Evolutionary conservation across 78 protist genomes (phyloP).

Genomic region (Pelomyxa schiedti): DNA sequence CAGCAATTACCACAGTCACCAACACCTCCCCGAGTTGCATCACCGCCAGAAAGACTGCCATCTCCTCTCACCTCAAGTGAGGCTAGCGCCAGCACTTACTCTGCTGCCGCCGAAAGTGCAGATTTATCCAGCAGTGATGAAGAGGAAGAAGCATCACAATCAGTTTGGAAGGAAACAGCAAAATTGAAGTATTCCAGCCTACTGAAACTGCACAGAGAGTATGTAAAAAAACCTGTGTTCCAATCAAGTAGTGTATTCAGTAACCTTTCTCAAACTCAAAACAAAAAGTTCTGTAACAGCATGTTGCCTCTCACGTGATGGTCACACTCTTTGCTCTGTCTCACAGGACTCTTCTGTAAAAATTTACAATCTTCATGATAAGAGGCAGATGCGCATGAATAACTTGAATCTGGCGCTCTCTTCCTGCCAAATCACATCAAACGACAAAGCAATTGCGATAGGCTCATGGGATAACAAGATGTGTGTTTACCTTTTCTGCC

Average conservation of each 20-base stretch:
- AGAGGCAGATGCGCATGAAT: conserved; percentile 44
- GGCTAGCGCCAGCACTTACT: too few relatives aligned
- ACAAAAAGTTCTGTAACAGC: conserved; percentile 22
- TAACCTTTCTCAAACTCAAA: too few relatives aligned
- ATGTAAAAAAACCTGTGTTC: not conserved
- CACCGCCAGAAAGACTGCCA: not conserved
- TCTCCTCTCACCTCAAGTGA: not conserved
- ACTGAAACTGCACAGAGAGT: conserved; percentile 46
- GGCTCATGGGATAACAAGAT: conserved; percentile 69
- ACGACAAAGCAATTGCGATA: conserved; percentile 40
- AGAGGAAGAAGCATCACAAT: too few relatives aligned
- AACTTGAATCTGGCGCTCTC: conserved; percentile 44
- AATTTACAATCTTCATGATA: conserved; percentile 26
- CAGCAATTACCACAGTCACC: conserved; percentile 8
- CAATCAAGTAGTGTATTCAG: too few relatives aligned
- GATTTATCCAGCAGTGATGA: too few relatives aligned
- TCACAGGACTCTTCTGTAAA: conserved; percentile 47
- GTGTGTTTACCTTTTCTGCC: not conserved
- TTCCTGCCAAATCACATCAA: conserved; percentile 30
- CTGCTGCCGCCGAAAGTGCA: too few relatives aligned
- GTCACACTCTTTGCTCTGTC: conserved; percentile 46
- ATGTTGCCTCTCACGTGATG: conserved; percentile 33
- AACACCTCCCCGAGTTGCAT: not conserved
- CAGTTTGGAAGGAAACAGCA: too few relatives aligned
- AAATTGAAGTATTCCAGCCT: not conserved